Conservation (phyloP, 768 basidiomycete genomes). For the Cubamyces sp. region DNA sequence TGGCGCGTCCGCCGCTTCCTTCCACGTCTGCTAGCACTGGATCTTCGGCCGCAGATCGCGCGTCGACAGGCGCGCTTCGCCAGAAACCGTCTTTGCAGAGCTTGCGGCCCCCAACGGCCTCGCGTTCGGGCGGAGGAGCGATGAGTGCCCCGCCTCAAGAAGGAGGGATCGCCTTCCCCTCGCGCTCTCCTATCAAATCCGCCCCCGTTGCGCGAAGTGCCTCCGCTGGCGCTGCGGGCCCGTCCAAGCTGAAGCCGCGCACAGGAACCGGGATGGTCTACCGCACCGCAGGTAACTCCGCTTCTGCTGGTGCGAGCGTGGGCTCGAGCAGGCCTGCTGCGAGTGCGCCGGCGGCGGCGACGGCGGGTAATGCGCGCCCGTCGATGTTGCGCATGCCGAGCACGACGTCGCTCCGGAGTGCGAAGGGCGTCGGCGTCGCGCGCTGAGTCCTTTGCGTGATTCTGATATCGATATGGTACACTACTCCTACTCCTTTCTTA, state of each 20-base stretch:
- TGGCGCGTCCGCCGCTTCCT: background rate
- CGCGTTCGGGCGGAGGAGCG: background rate
- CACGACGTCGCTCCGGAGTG: constrained; percentile 22
- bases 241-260: constrained; percentile 48
- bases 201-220: constrained; percentile 11
- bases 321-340: background rate
- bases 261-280: constrained; percentile 77
- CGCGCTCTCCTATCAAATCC: constrained; percentile 4
- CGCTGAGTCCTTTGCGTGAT: background rate
- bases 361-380: constrained; percentile 12
- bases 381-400: constrained; percentile 31
- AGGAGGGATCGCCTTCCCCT: constrained; percentile 13
- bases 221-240: background rate
- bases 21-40: background rate
- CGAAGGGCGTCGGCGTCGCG: constrained; percentile 25
- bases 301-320: constrained; percentile 2
- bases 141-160: constrained; percentile 9
- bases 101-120: background rate
- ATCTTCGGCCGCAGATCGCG: constrained; percentile 1
- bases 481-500: background rate
- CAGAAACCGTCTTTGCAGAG: constrained; percentile 3
- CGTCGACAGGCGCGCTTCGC: constrained; percentile 10
- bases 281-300: constrained; percentile 38
- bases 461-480: background rate
- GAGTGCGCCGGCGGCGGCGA: background rate